Evolutionary conservation across 805 yeast species (phyloP).

Genomic region (Starmerella sirachaensis): DNA sequence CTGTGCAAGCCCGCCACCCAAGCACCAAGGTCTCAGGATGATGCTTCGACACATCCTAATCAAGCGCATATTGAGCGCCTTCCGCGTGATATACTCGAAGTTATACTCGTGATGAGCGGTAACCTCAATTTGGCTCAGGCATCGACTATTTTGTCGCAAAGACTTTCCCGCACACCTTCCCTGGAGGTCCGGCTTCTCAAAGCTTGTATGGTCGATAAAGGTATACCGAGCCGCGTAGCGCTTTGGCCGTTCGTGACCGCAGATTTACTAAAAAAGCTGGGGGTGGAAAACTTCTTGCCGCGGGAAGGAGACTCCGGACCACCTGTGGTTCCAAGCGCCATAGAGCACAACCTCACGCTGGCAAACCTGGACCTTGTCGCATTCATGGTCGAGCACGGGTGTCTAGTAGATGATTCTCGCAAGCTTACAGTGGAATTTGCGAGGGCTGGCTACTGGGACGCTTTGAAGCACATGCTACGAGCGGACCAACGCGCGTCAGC

Average conservation of each 20-base stretch:
- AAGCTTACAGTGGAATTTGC: constrained; percentile 9
- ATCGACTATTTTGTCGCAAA: constrained; percentile 25
- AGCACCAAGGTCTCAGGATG: too few species aligned
- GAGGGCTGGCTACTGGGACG: neutral
- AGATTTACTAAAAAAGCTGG: constrained; percentile 30
- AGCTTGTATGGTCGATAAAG: constrained; percentile 8
- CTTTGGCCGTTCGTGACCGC: constrained; percentile 22
- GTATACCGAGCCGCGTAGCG: constrained; percentile 13
- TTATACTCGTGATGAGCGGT: constrained; percentile 33
- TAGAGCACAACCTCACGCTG: constrained; percentile 32
- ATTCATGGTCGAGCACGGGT: constrained; percentile 22
- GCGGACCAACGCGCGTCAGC: constrained; percentile 6
- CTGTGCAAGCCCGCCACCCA: too few species aligned
- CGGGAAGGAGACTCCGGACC: neutral
- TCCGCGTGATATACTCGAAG: constrained; percentile 35
- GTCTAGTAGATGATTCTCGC: constrained; percentile 14
- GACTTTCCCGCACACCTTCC: constrained; percentile 24
- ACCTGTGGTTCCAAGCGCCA: constrained; percentile 79
- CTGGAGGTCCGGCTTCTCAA: constrained; percentile 21
- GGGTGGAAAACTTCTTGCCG: neutral
- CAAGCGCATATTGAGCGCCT: constrained; percentile 25
- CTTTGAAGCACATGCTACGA: constrained; percentile 9
- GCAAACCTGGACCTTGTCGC: constrained; percentile 19
- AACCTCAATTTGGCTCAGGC: constrained; percentile 31
- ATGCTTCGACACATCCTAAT: too few species aligned